Base-by-base conservation (phyloP, 495 filamentous ascomycete species). In the Lophium mytilinum region DNA sequence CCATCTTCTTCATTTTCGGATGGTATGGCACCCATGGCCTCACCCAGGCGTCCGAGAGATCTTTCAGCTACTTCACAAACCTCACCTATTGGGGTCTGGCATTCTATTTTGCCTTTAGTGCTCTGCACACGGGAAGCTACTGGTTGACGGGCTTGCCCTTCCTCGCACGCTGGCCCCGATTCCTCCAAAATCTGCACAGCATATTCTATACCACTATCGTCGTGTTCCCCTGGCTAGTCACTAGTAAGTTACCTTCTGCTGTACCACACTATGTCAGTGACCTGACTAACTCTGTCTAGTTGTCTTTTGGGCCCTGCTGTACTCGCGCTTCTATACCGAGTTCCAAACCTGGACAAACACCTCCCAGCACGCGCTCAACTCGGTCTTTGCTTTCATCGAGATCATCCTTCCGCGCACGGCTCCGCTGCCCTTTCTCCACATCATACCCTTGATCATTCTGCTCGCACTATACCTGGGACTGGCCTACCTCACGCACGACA, bases 11-110 rank as follows among this genome's bases (percentile, higher is more conserved):
- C 74, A 79, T 81, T 63, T 81, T 89, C 63, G 80, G 71, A 43
- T 87, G 77, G 75, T 60, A 82, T 48, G 74, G 73, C 21, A 69
- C 75, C 18, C 52, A 69, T 35, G 70, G 74, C 65, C 61, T 66
- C 3, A 69, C 71, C 50, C 10, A 50, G 9, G 50, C 35, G 5
- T 69, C 78, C 41, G 71, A 72, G 30, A 67, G 73, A 41, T 72
- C 72, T 48, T 93, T 92, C 76, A 85, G 81, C 60, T 94, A 79
- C 78, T 94, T 94, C 75, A 94, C 89, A 41, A 78, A 79, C 66
- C 69, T 87, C 49, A 86, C 83, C 4, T 91, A 86, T 75, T 92
- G 87, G 86, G 86, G 87, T 0, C 63, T 90, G 18, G 83, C 76
- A 17, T 92, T 91, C 73, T 94, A 93, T 75, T 84, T 84, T 68